Evolutionary conservation across 352 stramenopile species (phyloP), one percentile per base, ranked within the genome.

Genomic region (Phytopythium kandeliae): DNA sequence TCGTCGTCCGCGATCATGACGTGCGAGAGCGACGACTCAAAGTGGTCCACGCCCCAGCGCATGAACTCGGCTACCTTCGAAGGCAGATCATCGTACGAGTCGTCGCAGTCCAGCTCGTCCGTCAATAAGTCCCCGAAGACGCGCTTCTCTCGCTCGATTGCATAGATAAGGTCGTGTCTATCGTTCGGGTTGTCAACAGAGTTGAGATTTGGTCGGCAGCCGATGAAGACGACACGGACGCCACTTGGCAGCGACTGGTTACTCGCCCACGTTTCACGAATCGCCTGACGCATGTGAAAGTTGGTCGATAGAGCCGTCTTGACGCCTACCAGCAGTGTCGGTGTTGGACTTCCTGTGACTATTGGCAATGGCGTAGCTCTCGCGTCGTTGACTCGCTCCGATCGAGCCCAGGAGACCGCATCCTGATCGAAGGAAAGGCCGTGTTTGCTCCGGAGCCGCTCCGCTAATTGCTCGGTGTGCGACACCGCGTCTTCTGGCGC

Each of bases 1-100:
- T 86, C 71, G 34, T 86, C 75, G 51, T 86, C 74, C 5, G 66
- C 56, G 25, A 86, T 62, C 69, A 86, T 77, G 0, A 86, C 55
- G 55, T 82, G 86, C 7, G 54, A 41, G 8, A 43, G 44, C 0
- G 57, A 25, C 19, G 55, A 52, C 0, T 52, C 11, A n/a, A 70
- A 66, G 22, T 60, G 50, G 2, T 30, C 11, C 12, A 51, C 11
- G 2, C 16, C 22, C 45, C 45, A 51, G 30, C 31, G 45, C 15
- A 76, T 28, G 26, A 84, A 81, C 21, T 56, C 63, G 16, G 58
- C 69, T 10, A 74, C 67, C 44, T 81, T 79, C 12, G 37, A 45
- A 1, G 65, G 55, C 16, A 75, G 36, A 19, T 62, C 41, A 12
- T 60, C 48, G 57, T 81, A 83, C 5, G 45, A 54, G 40, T 84